A percentile compares a stretch with the other conserved stretches of the same genome.
Conservation (phyloP, 495 filamentous ascomycete genomes). For the Penicillium mononematosum region DNA sequence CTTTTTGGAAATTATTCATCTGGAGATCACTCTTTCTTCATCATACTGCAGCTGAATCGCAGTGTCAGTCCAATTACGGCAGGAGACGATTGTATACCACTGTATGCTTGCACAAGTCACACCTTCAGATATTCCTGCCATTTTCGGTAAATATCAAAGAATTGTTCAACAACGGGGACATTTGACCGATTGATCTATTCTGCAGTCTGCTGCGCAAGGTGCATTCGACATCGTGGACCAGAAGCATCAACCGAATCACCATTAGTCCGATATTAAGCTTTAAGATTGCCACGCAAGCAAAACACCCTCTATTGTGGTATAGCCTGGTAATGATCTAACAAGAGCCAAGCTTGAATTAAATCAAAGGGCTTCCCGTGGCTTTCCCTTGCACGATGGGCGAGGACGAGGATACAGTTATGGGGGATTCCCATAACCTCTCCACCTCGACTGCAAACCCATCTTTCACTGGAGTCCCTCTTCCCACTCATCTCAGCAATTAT, state of each 20-base stretch:
- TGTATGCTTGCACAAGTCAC: not conserved
- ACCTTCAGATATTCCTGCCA: not conserved
- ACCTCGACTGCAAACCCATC: conserved; percentile 21
- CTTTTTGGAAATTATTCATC: not conserved
- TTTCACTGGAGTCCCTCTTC: conserved; percentile 14
- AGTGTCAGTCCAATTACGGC: not conserved
- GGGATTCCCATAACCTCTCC: conserved; percentile 27
- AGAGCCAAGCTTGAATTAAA: conserved; percentile 4
- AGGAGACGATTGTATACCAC: conserved; percentile 9
- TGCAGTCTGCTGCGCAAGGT: not conserved
- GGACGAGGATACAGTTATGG: conserved; percentile 46
- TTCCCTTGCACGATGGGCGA: conserved; percentile 28
- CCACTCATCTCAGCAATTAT: conserved; percentile 17
- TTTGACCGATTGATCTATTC: not conserved
- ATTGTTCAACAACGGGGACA: not conserved
- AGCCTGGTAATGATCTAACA: conserved; percentile 26
- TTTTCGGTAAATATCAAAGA: not conserved
- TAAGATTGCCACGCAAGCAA: not conserved
- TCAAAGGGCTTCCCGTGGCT: conserved; percentile 6
- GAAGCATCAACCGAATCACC: not conserved
- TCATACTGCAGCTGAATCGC: not conserved
- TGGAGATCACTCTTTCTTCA: not conserved
- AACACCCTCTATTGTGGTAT: not conserved
- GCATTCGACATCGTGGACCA: not conserved
- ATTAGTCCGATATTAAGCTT: not conserved